phyloP scores from a whole-genome alignment of 2,329 filamentous ascomycete genomes.

The Clonostachys rhizophaga region DNA sequence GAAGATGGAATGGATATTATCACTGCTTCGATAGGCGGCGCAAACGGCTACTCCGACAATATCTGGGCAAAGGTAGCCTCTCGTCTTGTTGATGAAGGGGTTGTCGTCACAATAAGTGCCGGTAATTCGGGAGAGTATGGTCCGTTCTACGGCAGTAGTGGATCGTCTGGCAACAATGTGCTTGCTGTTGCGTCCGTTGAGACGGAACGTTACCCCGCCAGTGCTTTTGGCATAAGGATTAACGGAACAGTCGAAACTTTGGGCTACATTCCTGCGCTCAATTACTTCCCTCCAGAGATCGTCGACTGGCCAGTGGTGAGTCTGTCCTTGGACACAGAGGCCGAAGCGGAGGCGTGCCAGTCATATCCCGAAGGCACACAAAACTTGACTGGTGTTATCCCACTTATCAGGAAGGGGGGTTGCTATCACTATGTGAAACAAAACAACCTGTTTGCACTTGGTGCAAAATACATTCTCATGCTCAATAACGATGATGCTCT shows the following conservation, averaged over 20 bases:
- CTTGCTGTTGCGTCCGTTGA: conserved; percentile 36
- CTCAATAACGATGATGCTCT: conserved; percentile 2
- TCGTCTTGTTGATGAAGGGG: conserved; percentile 24
- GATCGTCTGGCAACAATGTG: conserved; percentile 31
- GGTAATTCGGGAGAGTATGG: conserved; percentile 36
- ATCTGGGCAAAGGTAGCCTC: conserved; percentile 22
- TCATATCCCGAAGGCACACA: conserved; percentile 11
- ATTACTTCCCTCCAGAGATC: conserved; percentile 23
- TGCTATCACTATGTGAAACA: conserved; percentile 18
- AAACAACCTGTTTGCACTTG: conserved; percentile 13
- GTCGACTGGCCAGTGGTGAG: conserved; percentile 22
- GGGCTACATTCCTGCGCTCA: conserved; percentile 24
- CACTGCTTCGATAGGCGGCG: conserved; percentile 18
- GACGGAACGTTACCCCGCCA: conserved; percentile 18
- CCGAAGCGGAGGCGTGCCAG: conserved; percentile 15
- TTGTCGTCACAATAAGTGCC: conserved; percentile 34
- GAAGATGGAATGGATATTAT: conserved; percentile 21
- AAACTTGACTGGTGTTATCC: conserved; percentile 12
- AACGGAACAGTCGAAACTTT: conserved; percentile 14
- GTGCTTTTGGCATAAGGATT: conserved; percentile 17
- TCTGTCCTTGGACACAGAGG: conserved; percentile 14
- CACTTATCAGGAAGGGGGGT: conserved; percentile 18
- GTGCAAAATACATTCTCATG: conserved; percentile 12
- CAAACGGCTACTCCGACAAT: conserved; percentile 19
- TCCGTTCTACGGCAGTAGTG: conserved; percentile 29